Conservation (phyloP, 192 early-diverging fungal species). For the Rhizophlyctis rosea region DNA sequence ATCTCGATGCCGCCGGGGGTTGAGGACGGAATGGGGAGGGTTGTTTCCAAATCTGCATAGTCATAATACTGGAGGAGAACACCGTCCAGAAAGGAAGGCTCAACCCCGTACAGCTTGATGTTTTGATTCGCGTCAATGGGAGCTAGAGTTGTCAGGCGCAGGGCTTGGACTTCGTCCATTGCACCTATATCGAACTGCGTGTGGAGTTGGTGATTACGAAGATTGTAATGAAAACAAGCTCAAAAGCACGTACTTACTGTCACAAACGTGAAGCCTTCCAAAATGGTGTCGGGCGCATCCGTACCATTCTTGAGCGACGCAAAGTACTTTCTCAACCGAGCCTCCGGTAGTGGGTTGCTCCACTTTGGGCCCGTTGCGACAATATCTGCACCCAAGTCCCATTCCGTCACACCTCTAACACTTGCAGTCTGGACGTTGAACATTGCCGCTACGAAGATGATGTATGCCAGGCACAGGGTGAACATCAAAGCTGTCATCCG, state of each 20-base stretch:
- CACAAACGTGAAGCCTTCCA: slow-evolving; percentile 24
- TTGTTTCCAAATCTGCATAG: background rate
- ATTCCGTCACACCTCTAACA: slow-evolving; percentile 21
- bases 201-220: too few relatives aligned
- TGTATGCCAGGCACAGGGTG: slow-evolving; percentile 33
- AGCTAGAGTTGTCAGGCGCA: too few relatives aligned
- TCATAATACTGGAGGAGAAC: slow-evolving; percentile 10
- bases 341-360: slow-evolving; percentile 20
- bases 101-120: slow-evolving; percentile 18
- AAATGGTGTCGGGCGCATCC: background rate
- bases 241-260: too few relatives aligned
- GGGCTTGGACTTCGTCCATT: too few relatives aligned
- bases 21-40: background rate
- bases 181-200: too few relatives aligned
- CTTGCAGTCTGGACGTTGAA: slow-evolving; percentile 25
- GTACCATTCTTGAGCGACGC: background rate
- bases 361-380: slow-evolving; percentile 11
- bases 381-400: slow-evolving; percentile 30
- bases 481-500: slow-evolving; percentile 31
- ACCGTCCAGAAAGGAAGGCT: slow-evolving; percentile 17
- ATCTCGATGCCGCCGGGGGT: background rate
- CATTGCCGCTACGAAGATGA: slow-evolving; percentile 37
- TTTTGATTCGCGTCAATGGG: background rate
- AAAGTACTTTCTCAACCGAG: slow-evolving; percentile 9
- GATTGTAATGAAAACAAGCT: too few relatives aligned